Percentiles rank a stretch among this genome's conserved stretches.
Conservation (phyloP, 148 eudicot genomes). For the Pharnaceum exiguum region DNA sequence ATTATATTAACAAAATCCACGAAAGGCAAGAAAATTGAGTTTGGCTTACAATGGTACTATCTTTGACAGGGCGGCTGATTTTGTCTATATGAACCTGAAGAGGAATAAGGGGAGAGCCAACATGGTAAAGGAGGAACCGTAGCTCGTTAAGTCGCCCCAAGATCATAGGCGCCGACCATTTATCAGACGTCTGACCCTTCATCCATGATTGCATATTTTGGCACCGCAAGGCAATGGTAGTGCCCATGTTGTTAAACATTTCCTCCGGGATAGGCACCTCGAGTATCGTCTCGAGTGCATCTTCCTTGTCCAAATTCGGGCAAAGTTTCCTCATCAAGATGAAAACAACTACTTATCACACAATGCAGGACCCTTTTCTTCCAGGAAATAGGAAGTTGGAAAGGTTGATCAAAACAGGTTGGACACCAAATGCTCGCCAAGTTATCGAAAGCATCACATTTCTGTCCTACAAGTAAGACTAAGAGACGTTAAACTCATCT, state of each 20-base stretch:
- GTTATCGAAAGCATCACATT: neutral
- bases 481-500: neutral
- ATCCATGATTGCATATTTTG: constrained; percentile 91
- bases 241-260: constrained; percentile 74
- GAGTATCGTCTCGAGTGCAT: constrained; percentile 75
- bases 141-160: constrained; percentile 79
- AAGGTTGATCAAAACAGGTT: neutral
- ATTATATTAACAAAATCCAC: neutral
- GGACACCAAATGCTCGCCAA: neutral
- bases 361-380: neutral
- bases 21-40: neutral
- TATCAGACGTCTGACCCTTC: constrained; percentile 83
- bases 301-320: constrained; percentile 85
- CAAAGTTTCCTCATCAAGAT: constrained; percentile 73
- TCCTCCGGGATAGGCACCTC: constrained; percentile 98
- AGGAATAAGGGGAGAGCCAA: constrained; percentile 90
- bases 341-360: neutral
- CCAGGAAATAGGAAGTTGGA: neutral
- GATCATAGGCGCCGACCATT: constrained; percentile 70
- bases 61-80: constrained; percentile 50
- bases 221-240: constrained; percentile 54
- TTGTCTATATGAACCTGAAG: constrained; percentile 71
- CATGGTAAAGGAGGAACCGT: constrained; percentile 64
- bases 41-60: constrained; percentile 69
- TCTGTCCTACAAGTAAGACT: neutral